Conservation (phyloP, 768 basidiomycete genomes). For the Suillus subalutaceus region DNA sequence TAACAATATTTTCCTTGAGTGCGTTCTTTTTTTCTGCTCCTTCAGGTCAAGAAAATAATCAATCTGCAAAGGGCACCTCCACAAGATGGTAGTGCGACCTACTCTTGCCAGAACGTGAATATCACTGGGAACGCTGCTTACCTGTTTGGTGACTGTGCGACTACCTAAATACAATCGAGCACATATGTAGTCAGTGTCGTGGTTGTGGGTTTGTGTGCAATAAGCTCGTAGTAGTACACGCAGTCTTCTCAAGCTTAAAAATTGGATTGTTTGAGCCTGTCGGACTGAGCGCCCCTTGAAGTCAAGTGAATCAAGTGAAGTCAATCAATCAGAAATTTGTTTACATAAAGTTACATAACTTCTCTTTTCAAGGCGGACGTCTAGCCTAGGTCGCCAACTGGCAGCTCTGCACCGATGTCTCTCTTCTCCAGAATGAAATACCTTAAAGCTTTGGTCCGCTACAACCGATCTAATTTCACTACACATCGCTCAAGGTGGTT, state of each 20-base stretch:
- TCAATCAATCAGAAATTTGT: not conserved
- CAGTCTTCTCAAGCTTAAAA: not conserved
- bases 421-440: slow-evolving; percentile 10
- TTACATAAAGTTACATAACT: slow-evolving; percentile 7
- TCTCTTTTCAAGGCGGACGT: not conserved
- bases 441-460: not conserved
- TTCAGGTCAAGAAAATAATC: not conserved
- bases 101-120: slow-evolving; percentile 57
- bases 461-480: not conserved
- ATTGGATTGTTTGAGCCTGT: not conserved
- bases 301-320: too few relatives aligned
- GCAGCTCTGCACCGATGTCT: slow-evolving; percentile 15
- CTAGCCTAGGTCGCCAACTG: slow-evolving; percentile 10
- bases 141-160: slow-evolving; percentile 41
- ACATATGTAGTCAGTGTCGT: not conserved
- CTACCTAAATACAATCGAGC: slow-evolving; percentile 15
- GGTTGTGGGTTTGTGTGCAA: not conserved
- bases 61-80: slow-evolving; percentile 33
- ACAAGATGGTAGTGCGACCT: slow-evolving; percentile 46
- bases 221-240: not conserved
- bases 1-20: slow-evolving; percentile 49
- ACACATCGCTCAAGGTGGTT: not conserved
- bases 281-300: not conserved
- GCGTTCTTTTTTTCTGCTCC: slow-evolving; percentile 21
- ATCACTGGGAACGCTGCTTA: slow-evolving; percentile 46